Evolutionary conservation across 2,329 filamentous ascomycete species (phyloP), one percentile per base, ranked within the genome.

Genomic region (Helotiales sp.): DNA sequence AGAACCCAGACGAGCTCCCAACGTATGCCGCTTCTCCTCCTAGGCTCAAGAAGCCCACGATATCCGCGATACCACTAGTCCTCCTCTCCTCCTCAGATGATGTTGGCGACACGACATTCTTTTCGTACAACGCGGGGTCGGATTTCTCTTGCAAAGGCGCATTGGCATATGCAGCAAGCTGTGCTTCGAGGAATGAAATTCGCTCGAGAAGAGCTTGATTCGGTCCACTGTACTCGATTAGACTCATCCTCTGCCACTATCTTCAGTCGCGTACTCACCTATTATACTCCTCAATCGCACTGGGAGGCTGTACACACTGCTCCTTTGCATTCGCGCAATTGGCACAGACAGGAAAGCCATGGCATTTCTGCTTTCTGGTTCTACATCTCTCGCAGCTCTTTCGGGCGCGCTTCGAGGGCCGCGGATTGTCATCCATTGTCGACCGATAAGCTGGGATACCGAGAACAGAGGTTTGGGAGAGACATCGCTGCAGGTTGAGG

Each of bases 1-100:
- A 75, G 30, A 81, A 72, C 8, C 79, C 79, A 10, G 77, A 79
- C 19, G 78, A 80, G 8, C 77, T 75, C 24, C 77, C 77, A 24
- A 80, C 74, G 62, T 81, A 81, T 24, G 77, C 76, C 15, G 76
- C 76, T 6, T 78, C 76, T 58, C 79, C 78, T 5, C 76, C 79
- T 30, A 79, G 68, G 12, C 77, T 77, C 17, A 81, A 70, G 25
- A 80, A 75, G 1, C 78, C 78, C n/a, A 81, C 77, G 7, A 80
- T 74, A 54, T 81, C 78, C 6, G 66, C 65, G 58, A 76, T 74
- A 52, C 70, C 72, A 42, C 52, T 60, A 15, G 57, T 56, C 31
- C 54, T 56, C 44, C 51, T 50, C 33, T 62, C 63, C 10, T 58
- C 54, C 22, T 62, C 59, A 8, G 59, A 50, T 1, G n/a, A n/a